phyloP scores from a whole-genome alignment of 495 filamentous ascomycete genomes.

The Penicillium atrosanguineum region DNA sequence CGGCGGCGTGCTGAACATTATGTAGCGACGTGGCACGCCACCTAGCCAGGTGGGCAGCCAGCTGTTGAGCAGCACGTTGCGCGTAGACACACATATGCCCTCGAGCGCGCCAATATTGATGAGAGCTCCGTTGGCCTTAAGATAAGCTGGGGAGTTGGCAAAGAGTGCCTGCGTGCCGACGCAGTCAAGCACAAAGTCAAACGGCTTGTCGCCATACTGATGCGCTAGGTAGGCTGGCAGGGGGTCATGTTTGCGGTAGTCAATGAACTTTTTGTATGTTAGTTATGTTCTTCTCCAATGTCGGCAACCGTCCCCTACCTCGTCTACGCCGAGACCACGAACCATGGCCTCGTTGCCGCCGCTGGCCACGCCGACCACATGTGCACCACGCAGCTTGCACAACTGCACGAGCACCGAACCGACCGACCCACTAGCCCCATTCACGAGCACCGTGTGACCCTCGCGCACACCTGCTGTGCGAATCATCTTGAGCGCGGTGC shows the following conservation, averaged over 20 bases:
- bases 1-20: conserved; percentile 30
- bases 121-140: conserved; percentile 35
- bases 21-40: conserved; percentile 34
- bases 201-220: conserved; percentile 24
- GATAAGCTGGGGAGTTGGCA: conserved; percentile 26
- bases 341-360: conserved; percentile 26
- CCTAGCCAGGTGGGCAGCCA: conserved; percentile 33
- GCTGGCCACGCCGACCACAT: conserved; percentile 25
- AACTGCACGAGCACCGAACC: conserved; percentile 21
- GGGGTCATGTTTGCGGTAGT: conserved; percentile 28
- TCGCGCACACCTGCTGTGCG: conserved; percentile 22
- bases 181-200: conserved; percentile 41
- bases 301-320: conserved; percentile 8
- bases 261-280: conserved; percentile 28
- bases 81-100: conserved; percentile 17
- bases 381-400: conserved; percentile 23
- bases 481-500: conserved; percentile 24
- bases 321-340: conserved; percentile 21
- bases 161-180: conserved; percentile 35
- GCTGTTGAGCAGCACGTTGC: conserved; percentile 29
- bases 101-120: conserved; percentile 34
- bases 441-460: conserved; percentile 23
- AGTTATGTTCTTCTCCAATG: not conserved
- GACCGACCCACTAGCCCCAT: conserved; percentile 27
- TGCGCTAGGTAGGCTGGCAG: conserved; percentile 24